These are phyloP conservation scores for Amanita rubescens DNA, from an alignment of 768 basidiomycete genomes.

Conservation along the genomic window DNA sequence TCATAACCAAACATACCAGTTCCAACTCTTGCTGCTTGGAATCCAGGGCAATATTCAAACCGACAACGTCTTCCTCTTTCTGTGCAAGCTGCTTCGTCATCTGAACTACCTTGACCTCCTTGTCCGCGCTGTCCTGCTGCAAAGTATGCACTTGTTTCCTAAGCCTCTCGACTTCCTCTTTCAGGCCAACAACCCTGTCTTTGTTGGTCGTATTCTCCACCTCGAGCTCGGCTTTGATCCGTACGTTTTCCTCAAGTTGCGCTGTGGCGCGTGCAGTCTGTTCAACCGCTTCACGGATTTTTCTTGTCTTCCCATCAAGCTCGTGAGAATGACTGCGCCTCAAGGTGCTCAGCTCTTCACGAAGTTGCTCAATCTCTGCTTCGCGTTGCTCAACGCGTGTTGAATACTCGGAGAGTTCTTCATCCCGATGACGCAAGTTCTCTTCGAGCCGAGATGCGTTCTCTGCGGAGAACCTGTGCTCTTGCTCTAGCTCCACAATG, in stretches of 20 bases:
- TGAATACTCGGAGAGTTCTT: constrained; percentile 43
- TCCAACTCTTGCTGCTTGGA: constrained; percentile 94
- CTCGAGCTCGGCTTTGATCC: constrained; percentile 50
- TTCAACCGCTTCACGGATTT: constrained; percentile 37
- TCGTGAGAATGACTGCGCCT: constrained; percentile 48
- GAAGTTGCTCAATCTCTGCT: constrained; percentile 44
- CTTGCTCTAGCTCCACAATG: constrained; percentile 44
- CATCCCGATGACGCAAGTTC: constrained; percentile 48
- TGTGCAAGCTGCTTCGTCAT: constrained; percentile 57
- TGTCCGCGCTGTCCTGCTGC: constrained; percentile 76
- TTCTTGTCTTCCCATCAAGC: constrained; percentile 39
- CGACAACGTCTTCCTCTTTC: constrained; percentile 70
- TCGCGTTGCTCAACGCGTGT: constrained; percentile 41
- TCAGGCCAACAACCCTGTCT: constrained; percentile 42
- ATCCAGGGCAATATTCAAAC: constrained; percentile 88
- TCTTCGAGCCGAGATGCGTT: constrained; percentile 49
- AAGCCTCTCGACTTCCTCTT: constrained; percentile 53
- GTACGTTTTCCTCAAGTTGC: constrained; percentile 42
- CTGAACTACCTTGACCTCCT: constrained; percentile 74
- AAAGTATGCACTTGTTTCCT: constrained; percentile 59
- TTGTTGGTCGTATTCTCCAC: constrained; percentile 39
- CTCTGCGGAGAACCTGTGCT: constrained; percentile 48
- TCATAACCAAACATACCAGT: constrained; percentile 41
- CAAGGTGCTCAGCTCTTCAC: constrained; percentile 46
- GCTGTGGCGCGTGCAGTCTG: constrained; percentile 39